Conservation (phyloP, 2,329 filamentous ascomycete genomes). For the Paraphoma sp. region DNA sequence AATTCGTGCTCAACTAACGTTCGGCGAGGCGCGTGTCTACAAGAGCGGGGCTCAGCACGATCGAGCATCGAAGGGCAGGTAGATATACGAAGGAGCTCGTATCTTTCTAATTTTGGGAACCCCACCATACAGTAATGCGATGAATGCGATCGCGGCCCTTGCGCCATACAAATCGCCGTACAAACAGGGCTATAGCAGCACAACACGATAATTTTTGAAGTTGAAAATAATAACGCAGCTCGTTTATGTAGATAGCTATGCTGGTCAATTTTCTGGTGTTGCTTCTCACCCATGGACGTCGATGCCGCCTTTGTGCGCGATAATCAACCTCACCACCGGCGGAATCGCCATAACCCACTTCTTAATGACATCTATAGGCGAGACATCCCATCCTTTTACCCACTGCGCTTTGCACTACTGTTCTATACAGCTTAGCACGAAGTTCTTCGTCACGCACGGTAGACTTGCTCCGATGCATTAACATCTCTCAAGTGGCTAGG, state of each 20-base stretch:
- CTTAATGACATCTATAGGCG: constrained; percentile 9
- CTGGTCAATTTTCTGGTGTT: constrained; percentile 1
- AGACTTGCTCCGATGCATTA: constrained; percentile 14
- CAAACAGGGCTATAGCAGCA: not conserved
- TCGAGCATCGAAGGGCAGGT: too few species aligned
- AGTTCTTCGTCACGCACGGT: constrained; percentile 5
- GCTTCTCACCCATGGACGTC: constrained; percentile 9
- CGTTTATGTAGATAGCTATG: not conserved
- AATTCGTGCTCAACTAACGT: too few species aligned
- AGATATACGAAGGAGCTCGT: not conserved
- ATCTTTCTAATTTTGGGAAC: not conserved
- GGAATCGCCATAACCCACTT: constrained; percentile 4
- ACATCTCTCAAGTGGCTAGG: constrained; percentile 10
- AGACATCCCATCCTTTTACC: constrained; percentile 1
- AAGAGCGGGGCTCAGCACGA: too few species aligned
- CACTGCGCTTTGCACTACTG: constrained; percentile 5
- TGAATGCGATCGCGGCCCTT: too few species aligned
- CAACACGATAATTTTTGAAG: not conserved
- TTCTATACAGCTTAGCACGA: not conserved
- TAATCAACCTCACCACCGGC: constrained; percentile 5
- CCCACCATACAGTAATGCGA: too few species aligned
- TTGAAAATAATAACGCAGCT: not conserved
- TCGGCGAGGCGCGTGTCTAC: too few species aligned
- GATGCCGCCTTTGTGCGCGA: constrained; percentile 6
- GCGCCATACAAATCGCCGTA: not conserved